These are phyloP conservation scores for Uncinocarpus reesii DNA, from an alignment of 2,329 filamentous ascomycete species.

Conservation along the genomic window DNA sequence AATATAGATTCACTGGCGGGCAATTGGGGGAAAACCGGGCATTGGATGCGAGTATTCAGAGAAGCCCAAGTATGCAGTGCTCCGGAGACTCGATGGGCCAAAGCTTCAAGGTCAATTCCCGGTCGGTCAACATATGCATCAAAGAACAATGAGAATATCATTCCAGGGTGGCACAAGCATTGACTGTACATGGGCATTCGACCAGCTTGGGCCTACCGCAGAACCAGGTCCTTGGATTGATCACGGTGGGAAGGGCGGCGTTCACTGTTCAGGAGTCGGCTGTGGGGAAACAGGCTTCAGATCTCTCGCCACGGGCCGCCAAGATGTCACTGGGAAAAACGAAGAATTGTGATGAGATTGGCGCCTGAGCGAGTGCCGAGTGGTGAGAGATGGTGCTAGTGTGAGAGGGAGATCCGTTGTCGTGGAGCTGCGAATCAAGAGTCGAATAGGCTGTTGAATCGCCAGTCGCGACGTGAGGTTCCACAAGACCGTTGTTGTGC, in stretches of 20 bases:
- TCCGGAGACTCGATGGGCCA: too few species aligned
- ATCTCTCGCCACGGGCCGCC: neutral
- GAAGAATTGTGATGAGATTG: conserved; percentile 7
- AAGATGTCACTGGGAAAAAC: neutral
- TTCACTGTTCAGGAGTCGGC: neutral
- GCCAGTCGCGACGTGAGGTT: conserved; percentile 1
- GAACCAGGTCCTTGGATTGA: neutral
- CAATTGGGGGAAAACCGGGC: too few species aligned
- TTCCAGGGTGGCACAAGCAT: neutral
- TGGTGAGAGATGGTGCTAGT: too few species aligned
- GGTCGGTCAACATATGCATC: neutral
- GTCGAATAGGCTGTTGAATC: neutral
- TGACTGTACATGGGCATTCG: neutral
- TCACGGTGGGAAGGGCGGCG: neutral
- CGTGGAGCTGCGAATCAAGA: conserved; percentile 3
- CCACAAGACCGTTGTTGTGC: too few species aligned
- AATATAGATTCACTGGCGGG: too few species aligned
- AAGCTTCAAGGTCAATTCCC: neutral
- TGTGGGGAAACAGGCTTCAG: neutral
- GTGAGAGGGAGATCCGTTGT: too few species aligned
- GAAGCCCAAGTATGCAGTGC: too few species aligned
- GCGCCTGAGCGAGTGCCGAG: neutral
- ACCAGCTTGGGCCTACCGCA: neutral
- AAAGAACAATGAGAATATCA: neutral
- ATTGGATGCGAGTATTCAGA: too few species aligned